These are phyloP conservation scores for Phytophthora multivora DNA, from an alignment of 352 stramenopile genomes.

Conservation along the genomic window DNA sequence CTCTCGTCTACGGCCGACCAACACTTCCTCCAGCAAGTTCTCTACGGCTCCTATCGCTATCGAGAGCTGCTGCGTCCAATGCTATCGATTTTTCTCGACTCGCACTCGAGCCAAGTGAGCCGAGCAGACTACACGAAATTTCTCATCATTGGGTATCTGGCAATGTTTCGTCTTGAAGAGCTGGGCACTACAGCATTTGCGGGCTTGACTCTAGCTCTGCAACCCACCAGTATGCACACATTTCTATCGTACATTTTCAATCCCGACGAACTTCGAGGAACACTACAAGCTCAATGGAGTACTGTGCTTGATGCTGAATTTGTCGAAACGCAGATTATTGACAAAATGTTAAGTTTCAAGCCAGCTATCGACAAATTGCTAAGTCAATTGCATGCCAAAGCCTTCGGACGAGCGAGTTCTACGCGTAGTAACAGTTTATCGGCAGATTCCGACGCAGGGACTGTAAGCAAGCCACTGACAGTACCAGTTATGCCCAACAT, in stretches of 20 bases:
- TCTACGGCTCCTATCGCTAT: constrained; percentile 92
- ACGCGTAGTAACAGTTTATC: background rate
- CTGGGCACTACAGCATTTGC: constrained; percentile 74
- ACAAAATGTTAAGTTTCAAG: constrained; percentile 56
- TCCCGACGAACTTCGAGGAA: constrained; percentile 56
- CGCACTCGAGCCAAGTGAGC: constrained; percentile 75
- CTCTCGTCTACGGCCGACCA: constrained; percentile 45
- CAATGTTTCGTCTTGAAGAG: constrained; percentile 90
- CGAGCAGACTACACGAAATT: constrained; percentile 91
- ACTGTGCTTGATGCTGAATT: constrained; percentile 85
- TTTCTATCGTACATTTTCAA: constrained; percentile 90
- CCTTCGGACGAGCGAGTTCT: constrained; percentile 54
- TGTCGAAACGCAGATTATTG: constrained; percentile 76
- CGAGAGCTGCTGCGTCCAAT: constrained; percentile 81
- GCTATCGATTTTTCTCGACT: constrained; percentile 84
- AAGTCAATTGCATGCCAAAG: constrained; percentile 65
- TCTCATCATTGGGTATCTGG: constrained; percentile 89
- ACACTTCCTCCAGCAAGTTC: constrained; percentile 85
- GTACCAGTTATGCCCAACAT: constrained; percentile 85
- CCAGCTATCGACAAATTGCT: constrained; percentile 47
- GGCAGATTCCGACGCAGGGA: background rate
- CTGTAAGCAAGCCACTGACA: constrained; percentile 59
- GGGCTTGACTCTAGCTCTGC: constrained; percentile 58
- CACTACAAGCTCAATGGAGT: constrained; percentile 81
- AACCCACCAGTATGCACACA: constrained; percentile 87